Evolutionary conservation across 1,284 basidiomycete species (phyloP), one percentile per base, ranked within the genome.

Genomic region (Gomphus bonarii): DNA sequence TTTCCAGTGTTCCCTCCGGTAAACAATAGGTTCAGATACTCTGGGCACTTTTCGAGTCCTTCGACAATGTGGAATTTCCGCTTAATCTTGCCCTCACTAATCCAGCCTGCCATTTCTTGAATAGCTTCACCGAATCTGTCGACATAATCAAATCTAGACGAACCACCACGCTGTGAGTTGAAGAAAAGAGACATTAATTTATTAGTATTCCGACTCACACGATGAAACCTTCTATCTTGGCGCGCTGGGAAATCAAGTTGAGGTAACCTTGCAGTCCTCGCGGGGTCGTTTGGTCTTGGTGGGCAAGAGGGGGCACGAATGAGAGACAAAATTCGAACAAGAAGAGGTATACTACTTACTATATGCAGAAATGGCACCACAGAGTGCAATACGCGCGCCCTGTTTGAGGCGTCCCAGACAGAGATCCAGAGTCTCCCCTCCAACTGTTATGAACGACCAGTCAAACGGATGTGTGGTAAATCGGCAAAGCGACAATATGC

Each of bases 1-100:
- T 95, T 93, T 35, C 91, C 91, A 0, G 77, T 84, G 66, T 93
- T 94, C 31, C 78, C 82, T n/a, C 91, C 91, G 1, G 70, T 79
- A 70, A 84, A 94, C 33, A 95, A 73, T 69, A 89, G 71, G 10
- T 77, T 77, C 57, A 94, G 69, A 3, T 85, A 80, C 12, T 74
- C 71, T 0, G 88, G 84, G 30, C 86, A 87, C 55, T 83, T 79
- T 59, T 86, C 80, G 33, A 93, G 70, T 0, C 88, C 89, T 57
- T 88, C 75, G 1, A 88, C 78, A 44, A 92, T 72, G 63, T 91
- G 85, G 71, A 91, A 93, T 62, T 86, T 85, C 50, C 88, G 79
- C 67, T 91, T 87, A 61, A 97, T 72, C 55, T 84, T 79, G n/a
- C 91, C 91, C 55, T 81, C 79, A 36, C 69, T 67, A 9, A 89